Evolutionary conservation across 345 rosid genomes (phyloP).

Genomic region (Salix udensis): DNA sequence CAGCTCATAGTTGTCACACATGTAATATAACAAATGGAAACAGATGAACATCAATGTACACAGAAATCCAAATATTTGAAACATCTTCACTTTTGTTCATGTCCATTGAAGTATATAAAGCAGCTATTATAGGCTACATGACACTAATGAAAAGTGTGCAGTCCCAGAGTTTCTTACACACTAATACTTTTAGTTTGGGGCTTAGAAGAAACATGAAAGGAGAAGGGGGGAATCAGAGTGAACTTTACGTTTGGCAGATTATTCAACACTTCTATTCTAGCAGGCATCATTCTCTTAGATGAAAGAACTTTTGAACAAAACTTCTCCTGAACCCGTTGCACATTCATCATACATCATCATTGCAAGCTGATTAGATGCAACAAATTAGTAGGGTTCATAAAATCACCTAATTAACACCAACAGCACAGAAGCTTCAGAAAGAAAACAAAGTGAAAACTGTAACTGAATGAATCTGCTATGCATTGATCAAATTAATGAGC

Average conservation of each 20-base stretch:
- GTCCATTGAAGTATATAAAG: not conserved
- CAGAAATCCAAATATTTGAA: not conserved
- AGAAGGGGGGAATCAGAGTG: not conserved
- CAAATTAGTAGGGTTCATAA: constrained; percentile 11
- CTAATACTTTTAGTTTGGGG: not conserved
- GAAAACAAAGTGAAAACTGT: not conserved
- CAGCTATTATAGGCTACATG: not conserved
- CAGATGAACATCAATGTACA: not conserved
- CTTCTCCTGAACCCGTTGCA: constrained; percentile 5
- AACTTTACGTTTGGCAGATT: constrained; percentile 2
- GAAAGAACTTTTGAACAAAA: constrained; percentile 13
- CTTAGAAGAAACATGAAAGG: not conserved
- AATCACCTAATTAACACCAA: not conserved
- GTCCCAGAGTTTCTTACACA: not conserved
- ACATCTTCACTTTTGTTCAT: not conserved
- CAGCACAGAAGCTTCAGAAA: not conserved
- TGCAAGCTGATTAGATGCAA: constrained; percentile 37
- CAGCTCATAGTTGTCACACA: not conserved
- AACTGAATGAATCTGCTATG: constrained; percentile 3
- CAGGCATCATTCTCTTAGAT: constrained; percentile 11
- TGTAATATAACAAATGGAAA: not conserved
- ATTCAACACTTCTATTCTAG: constrained; percentile 7
- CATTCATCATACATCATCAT: constrained; percentile 48
- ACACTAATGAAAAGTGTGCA: not conserved
- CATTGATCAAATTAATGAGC: constrained; percentile 7